Evolutionary conservation across 1,284 basidiomycete genomes (phyloP), one percentile per base, ranked within the genome.

Genomic region (Psilocybe mexicana): DNA sequence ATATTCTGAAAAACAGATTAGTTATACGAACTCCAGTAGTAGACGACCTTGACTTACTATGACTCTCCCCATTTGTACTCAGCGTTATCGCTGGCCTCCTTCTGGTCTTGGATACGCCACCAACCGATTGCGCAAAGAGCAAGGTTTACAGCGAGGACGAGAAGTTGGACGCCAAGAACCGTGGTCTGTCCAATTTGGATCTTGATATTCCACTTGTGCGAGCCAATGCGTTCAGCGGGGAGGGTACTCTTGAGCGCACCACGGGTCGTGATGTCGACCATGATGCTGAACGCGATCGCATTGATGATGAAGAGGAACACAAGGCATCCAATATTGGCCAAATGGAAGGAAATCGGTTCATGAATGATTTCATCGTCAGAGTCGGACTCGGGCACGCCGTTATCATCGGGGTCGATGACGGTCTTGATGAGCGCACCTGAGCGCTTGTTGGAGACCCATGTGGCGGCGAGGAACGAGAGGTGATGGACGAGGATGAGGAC

Each of bases 151-250:
- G 55, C 43, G 18, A 63, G 24, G 11, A 64, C 43, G 6, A 67
- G 36, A 14, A 61, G n/a, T 51, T 64, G 55, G n/a, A 54, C 59
- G 12, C 66, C 68, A 8, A 69, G 58, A 8, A 67, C 55, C 12
- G 58, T 43, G 12, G 67, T 64, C 45, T 69, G 67, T 2, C 59
- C 66, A 44, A 67, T 67, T 53, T 70, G 63, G 25, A 67, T 54
- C 28, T 66, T 66, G 58, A 67, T 61, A 50, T 68, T 69, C 68
- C 67, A 70, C 30, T 63, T 65, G 28, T 63, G 63, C 1, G 65
- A 63, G 10, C 61, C 62, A 5, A 62, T 61, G 44, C 65, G 61
- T 46, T 70, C 67, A 1, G 61, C 54, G 12, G 67, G 65, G 25
- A 66, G 57, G 0, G 66, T 63, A 55, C 65, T 66, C 26, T 60